Conservation (phyloP, 1,139 yeast genomes). For the Geotrichum bryndzae region DNA sequence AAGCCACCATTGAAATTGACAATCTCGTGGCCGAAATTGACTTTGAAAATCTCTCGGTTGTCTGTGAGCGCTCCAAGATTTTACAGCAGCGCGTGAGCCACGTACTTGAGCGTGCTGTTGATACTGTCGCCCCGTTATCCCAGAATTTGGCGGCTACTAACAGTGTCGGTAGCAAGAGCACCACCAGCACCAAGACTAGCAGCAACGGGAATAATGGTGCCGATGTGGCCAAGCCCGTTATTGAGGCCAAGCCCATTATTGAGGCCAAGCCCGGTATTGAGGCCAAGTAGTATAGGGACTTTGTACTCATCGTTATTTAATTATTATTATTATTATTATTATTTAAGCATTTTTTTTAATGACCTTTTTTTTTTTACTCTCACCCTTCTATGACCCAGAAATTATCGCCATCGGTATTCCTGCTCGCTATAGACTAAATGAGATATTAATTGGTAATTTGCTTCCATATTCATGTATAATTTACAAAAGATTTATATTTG, state of each 20-base stretch:
- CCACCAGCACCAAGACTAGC: too few species aligned
- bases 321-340: too few species aligned
- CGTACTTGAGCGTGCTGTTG: slow-evolving; percentile 69
- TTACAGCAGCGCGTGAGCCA: slow-evolving; percentile 78
- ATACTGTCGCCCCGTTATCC: slow-evolving; percentile 73
- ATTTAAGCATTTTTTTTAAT: too few species aligned
- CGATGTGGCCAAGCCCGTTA: background rate
- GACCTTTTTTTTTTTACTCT: too few species aligned
- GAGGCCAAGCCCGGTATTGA: too few species aligned
- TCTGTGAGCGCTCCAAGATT: slow-evolving; percentile 64
- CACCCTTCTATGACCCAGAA: too few species aligned
- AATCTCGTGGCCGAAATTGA: slow-evolving; percentile 65
- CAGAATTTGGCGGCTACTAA: background rate
- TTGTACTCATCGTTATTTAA: too few species aligned
- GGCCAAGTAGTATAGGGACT: background rate
- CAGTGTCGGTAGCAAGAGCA: background rate
- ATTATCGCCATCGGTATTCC: too few species aligned
- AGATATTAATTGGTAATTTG: too few species aligned
- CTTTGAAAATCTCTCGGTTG: slow-evolving; percentile 58
- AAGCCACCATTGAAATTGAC: slow-evolving; percentile 62
- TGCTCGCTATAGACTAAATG: too few species aligned
- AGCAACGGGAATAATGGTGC: background rate
- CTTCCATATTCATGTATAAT: background rate
- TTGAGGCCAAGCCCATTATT: background rate
- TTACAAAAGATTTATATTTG: background rate